A percentile compares a stretch with the other conserved stretches of the same genome.
phyloP scores from a whole-genome alignment of 2,329 filamentous ascomycete genomes.

The Fusarium sp. region DNA sequence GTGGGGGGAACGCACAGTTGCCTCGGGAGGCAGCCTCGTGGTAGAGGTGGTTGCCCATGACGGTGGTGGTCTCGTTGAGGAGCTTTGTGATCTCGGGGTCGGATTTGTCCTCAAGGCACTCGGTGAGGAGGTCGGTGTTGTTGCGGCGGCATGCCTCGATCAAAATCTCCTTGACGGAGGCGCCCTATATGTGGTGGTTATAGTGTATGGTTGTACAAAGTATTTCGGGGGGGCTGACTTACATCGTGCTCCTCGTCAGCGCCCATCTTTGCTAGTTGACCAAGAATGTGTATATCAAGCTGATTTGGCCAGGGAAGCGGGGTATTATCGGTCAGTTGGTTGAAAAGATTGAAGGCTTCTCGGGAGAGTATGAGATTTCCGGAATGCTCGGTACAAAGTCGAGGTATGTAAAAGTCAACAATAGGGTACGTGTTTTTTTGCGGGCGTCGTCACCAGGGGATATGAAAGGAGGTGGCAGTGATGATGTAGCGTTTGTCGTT shows the following conservation, averaged over 20 bases:
- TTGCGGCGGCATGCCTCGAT: conserved; percentile 94
- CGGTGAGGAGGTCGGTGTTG: conserved; percentile 86
- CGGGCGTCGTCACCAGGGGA: not conserved
- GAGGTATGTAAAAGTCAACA: not conserved
- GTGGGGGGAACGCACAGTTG: conserved; percentile 76
- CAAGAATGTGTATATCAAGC: conserved; percentile 9
- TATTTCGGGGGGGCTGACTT: conserved; percentile 4
- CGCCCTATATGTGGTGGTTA: conserved; percentile 69
- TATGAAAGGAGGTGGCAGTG: conserved; percentile 29
- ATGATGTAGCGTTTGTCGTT: conserved; percentile 19
- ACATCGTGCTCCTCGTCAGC: conserved; percentile 55
- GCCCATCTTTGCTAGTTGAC: conserved; percentile 29
- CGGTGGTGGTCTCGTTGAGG: conserved; percentile 87
- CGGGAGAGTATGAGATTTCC: not conserved
- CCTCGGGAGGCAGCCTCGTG: conserved; percentile 90
- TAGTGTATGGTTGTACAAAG: not conserved
- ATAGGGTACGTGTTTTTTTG: not conserved
- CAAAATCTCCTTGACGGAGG: conserved; percentile 84
- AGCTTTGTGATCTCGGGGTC: conserved; percentile 78
- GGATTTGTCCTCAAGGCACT: conserved; percentile 73
- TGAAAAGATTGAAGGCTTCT: conserved; percentile 2
- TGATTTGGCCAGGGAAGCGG: conserved; percentile 23
- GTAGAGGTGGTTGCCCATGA: conserved; percentile 88
- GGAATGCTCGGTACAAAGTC: not conserved
- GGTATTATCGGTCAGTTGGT: conserved; percentile 22